Evolutionary conservation across 768 basidiomycete species (phyloP), one percentile per base, ranked within the genome.

Genomic region (Lactarius evosmus): DNA sequence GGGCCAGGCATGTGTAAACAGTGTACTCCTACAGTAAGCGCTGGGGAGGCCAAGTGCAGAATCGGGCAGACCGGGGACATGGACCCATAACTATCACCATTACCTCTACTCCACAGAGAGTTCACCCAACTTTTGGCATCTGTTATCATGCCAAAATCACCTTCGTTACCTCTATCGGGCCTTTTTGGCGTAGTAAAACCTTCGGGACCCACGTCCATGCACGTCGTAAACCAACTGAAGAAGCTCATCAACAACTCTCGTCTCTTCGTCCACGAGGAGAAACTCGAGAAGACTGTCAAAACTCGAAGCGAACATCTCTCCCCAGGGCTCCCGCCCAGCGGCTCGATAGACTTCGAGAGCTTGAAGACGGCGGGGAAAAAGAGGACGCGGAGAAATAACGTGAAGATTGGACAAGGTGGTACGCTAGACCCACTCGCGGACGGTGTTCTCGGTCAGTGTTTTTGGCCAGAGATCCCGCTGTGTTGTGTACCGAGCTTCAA

Each of bases 401-500:
- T 95, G 58, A 95, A 96, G 75, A 84, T 95, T 55, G 95, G 94
- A 1, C 92, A 95, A 74, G 94, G 94, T 32, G 95, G 97, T 4
- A 99, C 97, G 4, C 78, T 99, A 56, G 97, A 99, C 78, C 97
- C 97, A 17, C 80, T 98, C 38, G 97, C 97, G 6, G 93, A 97
- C 74, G 96, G 96, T 50, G 93, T 97, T 17, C 78, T 98, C 67
- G 93, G 95, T 95, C 72, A 69, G 80, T 69, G 63, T 54, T 19
- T 56, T 33, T 36, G 7, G 46, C 12, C 40, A 19, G 53, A 32
- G 55, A 34, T 32, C n/a, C 33, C 32, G 6, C 25, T 22, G 53
- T 49, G 27, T 51, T 63, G 53, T 61, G 19, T 49, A 38, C 59
- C 61, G 66, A 56, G 58, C 55, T 19, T 58, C 17, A 17, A 29